Evolutionary conservation across 2,329 filamentous ascomycete species (phyloP).

Genomic region (Hymenoscyphus occultus): DNA sequence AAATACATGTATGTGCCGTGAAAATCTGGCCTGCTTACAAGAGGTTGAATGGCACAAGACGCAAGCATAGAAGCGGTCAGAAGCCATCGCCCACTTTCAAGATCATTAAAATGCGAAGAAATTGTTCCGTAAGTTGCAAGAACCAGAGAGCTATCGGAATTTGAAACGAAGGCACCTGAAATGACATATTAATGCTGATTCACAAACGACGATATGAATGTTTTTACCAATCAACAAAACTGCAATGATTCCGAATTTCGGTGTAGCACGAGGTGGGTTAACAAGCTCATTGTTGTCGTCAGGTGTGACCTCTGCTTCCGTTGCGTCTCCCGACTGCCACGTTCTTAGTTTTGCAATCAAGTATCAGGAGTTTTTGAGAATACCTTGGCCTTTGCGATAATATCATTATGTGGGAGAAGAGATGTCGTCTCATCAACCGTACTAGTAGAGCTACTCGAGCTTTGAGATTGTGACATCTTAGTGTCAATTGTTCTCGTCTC

Average conservation of each 20-base stretch:
- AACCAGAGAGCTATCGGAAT: conserved; percentile 62
- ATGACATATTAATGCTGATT: conserved; percentile 1
- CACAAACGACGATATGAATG: background rate
- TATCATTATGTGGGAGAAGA: conserved; percentile 8
- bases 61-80: conserved; percentile 52
- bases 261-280: background rate
- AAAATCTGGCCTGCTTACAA: conserved; percentile 35
- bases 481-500: background rate
- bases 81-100: conserved; percentile 57
- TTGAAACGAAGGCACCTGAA: conserved; percentile 61
- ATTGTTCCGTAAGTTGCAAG: conserved; percentile 63
- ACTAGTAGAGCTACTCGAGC: background rate
- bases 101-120: conserved; percentile 56
- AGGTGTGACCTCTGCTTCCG: conserved; percentile 9
- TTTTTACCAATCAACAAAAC: conserved; percentile 26
- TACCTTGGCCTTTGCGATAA: background rate
- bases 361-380: background rate
- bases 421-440: conserved; percentile 8
- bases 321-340: conserved; percentile 46
- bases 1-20: background rate
- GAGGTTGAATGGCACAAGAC: conserved; percentile 49
- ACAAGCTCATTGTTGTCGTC: background rate
- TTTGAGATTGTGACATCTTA: background rate
- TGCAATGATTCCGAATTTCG: conserved; percentile 22
- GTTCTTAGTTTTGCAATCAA: background rate